phyloP scores from a whole-genome alignment of 73 alveolate species.

The Tetrahymena thermophila region DNA sequence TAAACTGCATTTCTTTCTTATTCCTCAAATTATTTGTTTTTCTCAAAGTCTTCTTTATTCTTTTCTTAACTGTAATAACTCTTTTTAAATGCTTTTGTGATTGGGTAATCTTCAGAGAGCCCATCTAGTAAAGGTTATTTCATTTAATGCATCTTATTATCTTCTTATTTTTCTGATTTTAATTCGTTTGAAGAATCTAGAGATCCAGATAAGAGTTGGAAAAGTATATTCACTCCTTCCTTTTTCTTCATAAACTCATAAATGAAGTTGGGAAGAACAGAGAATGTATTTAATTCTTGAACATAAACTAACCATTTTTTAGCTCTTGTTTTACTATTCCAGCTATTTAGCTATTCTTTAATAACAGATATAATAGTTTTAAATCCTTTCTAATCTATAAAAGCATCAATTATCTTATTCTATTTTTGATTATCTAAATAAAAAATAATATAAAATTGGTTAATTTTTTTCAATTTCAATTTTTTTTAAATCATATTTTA shows the following conservation, averaged over 20 bases:
- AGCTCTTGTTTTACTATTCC: conserved; percentile 49
- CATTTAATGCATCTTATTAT: neutral
- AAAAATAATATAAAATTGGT: no score
- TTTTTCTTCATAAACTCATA: conserved; percentile 52
- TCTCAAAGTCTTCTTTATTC: conserved; percentile 11
- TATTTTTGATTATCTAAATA: neutral
- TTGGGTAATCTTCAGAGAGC: neutral
- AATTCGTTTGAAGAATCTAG: conserved; percentile 46
- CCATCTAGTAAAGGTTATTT: neutral
- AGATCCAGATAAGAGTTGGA: conserved; percentile 56
- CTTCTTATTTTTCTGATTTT: neutral
- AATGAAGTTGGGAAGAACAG: conserved; percentile 59
- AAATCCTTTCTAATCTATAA: conserved; percentile 62
- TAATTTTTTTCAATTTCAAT: no score
- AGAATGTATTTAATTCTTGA: conserved; percentile 50
- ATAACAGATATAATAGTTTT: conserved; percentile 49
- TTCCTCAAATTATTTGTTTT: conserved; percentile 48
- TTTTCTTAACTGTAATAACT: neutral
- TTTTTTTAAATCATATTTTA: no score
- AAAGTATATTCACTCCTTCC: conserved; percentile 48
- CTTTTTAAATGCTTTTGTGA: neutral
- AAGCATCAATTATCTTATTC: neutral
- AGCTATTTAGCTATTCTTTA: conserved; percentile 27
- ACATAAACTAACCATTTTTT: conserved; percentile 58
- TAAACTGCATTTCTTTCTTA: conserved; percentile 61